Evolutionary conservation across 2,329 filamentous ascomycete genomes (phyloP), one percentile per base, ranked within the genome.

Genomic region (Plectosphaerella plurivora): DNA sequence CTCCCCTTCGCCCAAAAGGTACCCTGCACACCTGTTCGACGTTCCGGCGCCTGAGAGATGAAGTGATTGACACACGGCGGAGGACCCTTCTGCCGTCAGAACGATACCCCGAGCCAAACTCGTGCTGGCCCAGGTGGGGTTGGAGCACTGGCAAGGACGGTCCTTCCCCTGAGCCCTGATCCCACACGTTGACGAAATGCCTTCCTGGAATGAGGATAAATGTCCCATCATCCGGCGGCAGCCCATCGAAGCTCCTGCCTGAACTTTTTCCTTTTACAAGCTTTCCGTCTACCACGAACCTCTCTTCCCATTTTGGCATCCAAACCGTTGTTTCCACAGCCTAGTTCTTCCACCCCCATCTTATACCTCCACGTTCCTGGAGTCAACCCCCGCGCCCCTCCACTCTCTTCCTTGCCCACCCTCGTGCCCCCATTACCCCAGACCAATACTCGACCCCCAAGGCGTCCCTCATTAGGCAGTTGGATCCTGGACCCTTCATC

Each of bases 281-380:
- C 15, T 51, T 24, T 47, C 22, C 24, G 39, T 41, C 18, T 48
- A 41, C 16, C 7, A 4, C 11, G 35, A 18, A 41, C 37, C 6
- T 41, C 37, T 41, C 16, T n/a, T 15, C 3, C 37, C 4, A 12
- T 8, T 7, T 37, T 12, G 11, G 15, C 3, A 37, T 37, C 35
- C 35, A 4, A 37, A 11, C 37, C 12, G 37, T n/a, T 2, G 14
- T n/a, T 39, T 9, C 28, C 28, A 10, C 28, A 39, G 12, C 16
- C 24, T 45, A 44, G 36, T 51, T 52, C 49, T 56, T 51, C 16
- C 59, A 61, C 60, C 59, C 57, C 60, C 61, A 5, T 61, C 45
- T 53, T 46, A 52, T 24, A 33, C 48, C 55, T 50, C 58, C 45
- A 47, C 51, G 51, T 49, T 48, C 37, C 47, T 37, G 16, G 41